Evolutionary conservation across 306 rosid species (phyloP).

Genomic region (Comarum palustre): DNA sequence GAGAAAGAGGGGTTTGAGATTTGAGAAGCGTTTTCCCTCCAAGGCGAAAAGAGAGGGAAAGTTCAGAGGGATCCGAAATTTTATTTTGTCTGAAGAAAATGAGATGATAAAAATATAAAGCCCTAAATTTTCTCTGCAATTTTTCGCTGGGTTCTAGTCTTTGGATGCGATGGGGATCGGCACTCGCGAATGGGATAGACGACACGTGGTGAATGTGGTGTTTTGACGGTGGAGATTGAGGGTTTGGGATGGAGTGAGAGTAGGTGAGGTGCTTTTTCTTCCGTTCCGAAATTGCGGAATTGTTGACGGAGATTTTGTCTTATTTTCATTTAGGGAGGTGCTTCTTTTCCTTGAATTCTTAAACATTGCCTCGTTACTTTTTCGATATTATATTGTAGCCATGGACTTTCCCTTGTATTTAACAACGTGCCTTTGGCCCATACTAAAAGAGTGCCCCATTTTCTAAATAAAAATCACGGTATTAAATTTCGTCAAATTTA

Average conservation of each 20-base stretch:
- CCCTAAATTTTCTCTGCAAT: conserved; percentile 11
- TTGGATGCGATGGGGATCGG: not conserved
- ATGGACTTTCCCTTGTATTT: not conserved
- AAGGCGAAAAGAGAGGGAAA: conserved; percentile 87
- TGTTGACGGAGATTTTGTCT: conserved; percentile 9
- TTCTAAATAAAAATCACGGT: no score
- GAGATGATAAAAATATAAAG: conserved; percentile 28
- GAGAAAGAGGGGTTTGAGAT: conserved; percentile 26
- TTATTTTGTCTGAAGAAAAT: conserved; percentile 35
- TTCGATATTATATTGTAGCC: conserved; percentile 9
- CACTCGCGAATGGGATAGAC: not conserved
- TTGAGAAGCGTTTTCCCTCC: conserved; percentile 67
- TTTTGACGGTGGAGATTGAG: not conserved
- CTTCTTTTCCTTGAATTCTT: conserved; percentile 14
- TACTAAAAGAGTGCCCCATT: no score
- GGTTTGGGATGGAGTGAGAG: not conserved
- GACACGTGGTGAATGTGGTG: not conserved
- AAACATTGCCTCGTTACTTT: not conserved
- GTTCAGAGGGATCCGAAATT: conserved; percentile 41
- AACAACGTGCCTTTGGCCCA: no score
- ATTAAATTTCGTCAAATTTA: no score
- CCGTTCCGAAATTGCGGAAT: conserved; percentile 5
- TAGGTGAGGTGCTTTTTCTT: not conserved
- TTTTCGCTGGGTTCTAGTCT: not conserved
- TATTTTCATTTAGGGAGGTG: not conserved